A percentile compares a stretch with the other conserved stretches of the same genome.
Conservation (phyloP, 2,329 filamentous ascomycete species). For the Calonectria henricotiae region DNA sequence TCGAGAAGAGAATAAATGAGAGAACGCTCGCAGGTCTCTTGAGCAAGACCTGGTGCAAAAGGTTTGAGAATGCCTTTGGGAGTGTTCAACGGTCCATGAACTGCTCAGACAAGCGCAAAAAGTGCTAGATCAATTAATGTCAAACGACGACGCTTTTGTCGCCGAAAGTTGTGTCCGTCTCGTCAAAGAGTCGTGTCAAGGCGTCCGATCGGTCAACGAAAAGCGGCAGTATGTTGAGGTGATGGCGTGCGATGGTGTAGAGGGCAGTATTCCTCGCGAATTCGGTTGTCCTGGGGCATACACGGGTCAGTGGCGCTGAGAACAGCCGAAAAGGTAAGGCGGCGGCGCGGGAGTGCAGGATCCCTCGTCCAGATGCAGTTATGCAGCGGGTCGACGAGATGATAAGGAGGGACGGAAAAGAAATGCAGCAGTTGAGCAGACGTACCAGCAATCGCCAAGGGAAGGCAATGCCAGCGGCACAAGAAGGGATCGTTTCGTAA, state of each 20-base stretch:
- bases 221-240: slow-evolving; percentile 44
- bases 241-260: slow-evolving; percentile 43
- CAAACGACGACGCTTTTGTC: slow-evolving; percentile 30
- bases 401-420: slow-evolving; percentile 35
- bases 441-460: slow-evolving; percentile 45
- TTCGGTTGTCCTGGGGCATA: slow-evolving; percentile 44
- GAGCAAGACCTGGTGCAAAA: slow-evolving; percentile 46
- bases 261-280: slow-evolving; percentile 40
- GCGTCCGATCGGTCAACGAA: slow-evolving; percentile 45
- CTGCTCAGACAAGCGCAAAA: slow-evolving; percentile 36
- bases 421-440: slow-evolving; percentile 26
- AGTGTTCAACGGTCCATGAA: slow-evolving; percentile 54
- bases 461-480: slow-evolving; percentile 33
- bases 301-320: slow-evolving; percentile 45
- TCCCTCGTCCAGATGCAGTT: slow-evolving; percentile 35
- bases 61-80: slow-evolving; percentile 45
- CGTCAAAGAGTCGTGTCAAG: slow-evolving; percentile 37
- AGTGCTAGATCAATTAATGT: slow-evolving; percentile 43
- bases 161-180: slow-evolving; percentile 36
- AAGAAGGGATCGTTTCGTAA: slow-evolving; percentile 44
- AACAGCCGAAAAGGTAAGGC: slow-evolving; percentile 38
- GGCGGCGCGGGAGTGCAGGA: slow-evolving; percentile 34
- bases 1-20: slow-evolving; percentile 37
- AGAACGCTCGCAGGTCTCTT: slow-evolving; percentile 43
- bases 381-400: slow-evolving; percentile 33